Evolutionary conservation across 176 grass and related monocot genomes (phyloP).

Genomic region (Guadua angustifolia): DNA sequence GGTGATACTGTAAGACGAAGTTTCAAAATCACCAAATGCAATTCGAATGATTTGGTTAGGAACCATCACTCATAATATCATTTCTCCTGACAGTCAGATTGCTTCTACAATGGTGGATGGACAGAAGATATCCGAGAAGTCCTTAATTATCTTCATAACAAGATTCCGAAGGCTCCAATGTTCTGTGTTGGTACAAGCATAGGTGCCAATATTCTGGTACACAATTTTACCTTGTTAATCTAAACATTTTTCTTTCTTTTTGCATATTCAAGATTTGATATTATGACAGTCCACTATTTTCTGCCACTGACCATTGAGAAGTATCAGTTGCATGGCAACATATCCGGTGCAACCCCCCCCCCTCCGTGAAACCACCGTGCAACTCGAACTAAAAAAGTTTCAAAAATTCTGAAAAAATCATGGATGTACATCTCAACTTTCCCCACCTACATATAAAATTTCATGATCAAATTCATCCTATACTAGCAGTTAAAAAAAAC

Average conservation of each 20-base stretch:
- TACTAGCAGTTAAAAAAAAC: too few species aligned
- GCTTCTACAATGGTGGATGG: conserved; percentile 95
- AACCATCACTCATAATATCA: conserved; percentile 36
- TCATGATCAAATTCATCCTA: too few species aligned
- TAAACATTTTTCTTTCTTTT: not conserved
- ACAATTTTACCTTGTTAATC: conserved; percentile 18
- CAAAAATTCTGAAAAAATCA: too few species aligned
- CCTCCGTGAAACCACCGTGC: too few species aligned
- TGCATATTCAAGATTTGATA: too few species aligned
- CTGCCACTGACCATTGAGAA: not conserved
- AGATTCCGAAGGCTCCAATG: conserved; percentile 70
- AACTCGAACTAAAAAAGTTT: too few species aligned
- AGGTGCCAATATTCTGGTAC: conserved; percentile 97
- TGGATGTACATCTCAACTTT: too few species aligned
- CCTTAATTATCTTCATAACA: conserved; percentile 79
- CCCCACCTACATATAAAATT: too few species aligned
- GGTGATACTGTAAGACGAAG: conserved; percentile 7
- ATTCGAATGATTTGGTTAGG: conserved; percentile 17
- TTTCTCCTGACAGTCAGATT: conserved; percentile 74
- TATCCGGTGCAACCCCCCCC: too few species aligned
- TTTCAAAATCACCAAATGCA: conserved; percentile 33
- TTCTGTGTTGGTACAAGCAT: conserved; percentile 97
- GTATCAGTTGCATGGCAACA: conserved; percentile 14
- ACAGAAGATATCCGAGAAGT: conserved; percentile 86
- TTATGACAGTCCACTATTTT: not conserved